phyloP scores from a whole-genome alignment of 495 filamentous ascomycete genomes.

The Xylaria sp. region DNA sequence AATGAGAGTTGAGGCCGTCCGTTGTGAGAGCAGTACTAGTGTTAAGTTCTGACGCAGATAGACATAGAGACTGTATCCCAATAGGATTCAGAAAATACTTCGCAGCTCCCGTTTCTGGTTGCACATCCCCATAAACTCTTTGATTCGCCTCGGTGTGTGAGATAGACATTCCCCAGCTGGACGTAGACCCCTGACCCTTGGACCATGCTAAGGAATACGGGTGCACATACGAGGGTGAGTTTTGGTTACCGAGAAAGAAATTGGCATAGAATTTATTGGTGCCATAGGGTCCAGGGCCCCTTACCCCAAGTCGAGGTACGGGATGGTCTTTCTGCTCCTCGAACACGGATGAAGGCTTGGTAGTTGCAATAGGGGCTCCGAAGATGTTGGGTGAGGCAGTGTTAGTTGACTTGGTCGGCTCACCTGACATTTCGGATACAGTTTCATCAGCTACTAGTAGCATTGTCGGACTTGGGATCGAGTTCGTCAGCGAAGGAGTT shows the following conservation, averaged over 20 bases:
- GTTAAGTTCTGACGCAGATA: slow-evolving; percentile 79
- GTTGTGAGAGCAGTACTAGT: slow-evolving; percentile 65
- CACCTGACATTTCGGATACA: slow-evolving; percentile 16
- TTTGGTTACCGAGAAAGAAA: slow-evolving; percentile 80
- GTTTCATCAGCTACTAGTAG: slow-evolving; percentile 1
- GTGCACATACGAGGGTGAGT: slow-evolving; percentile 75
- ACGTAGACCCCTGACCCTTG: slow-evolving; percentile 67
- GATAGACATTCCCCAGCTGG: slow-evolving; percentile 79
- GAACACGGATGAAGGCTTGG: slow-evolving; percentile 62
- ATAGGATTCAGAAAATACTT: slow-evolving; percentile 83
- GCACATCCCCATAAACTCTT: slow-evolving; percentile 63
- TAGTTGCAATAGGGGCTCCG: slow-evolving; percentile 65
- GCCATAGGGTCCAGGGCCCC: slow-evolving; percentile 61
- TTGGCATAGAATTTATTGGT: slow-evolving; percentile 97
- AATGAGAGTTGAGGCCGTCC: slow-evolving; percentile 70
- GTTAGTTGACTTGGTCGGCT: slow-evolving; percentile 30
- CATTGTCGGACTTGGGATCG: slow-evolving; percentile 21
- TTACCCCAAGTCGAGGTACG: slow-evolving; percentile 47
- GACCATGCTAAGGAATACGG: slow-evolving; percentile 86
- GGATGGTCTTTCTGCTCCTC: slow-evolving; percentile 54
- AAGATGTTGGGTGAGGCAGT: slow-evolving; percentile 51
- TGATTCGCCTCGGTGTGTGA: slow-evolving; percentile 73
- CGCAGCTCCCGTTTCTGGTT: slow-evolving; percentile 60
- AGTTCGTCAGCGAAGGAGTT: slow-evolving; percentile 23
- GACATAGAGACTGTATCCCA: slow-evolving; percentile 78